Evolutionary conservation across 2,329 filamentous ascomycete genomes (phyloP), one percentile per base, ranked within the genome.

Genomic region (Xylaria multiplex): DNA sequence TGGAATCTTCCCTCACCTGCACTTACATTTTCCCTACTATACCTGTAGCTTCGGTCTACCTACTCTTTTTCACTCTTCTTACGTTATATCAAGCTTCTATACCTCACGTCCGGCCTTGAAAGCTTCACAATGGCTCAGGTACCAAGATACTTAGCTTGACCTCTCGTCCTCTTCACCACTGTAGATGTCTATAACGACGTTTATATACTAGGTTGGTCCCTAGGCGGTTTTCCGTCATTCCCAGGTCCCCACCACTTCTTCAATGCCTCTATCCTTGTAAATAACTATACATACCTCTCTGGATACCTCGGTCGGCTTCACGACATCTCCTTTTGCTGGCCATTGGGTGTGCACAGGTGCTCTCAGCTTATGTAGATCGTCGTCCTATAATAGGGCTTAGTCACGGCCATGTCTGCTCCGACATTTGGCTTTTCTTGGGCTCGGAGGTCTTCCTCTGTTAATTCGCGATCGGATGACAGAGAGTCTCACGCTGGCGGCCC

Each of bases 341-440:
- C 37, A 32, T 6, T 19, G 19, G 40, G 55, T 30, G 59, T 27
- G 40, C 46, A 14, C 40, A 13, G 49, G 42, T 57, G 48, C 43
- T 35, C 50, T 40, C 46, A 45, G 43, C 49, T 43, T 40, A 62
- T 61, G 57, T 53, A 59, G 49, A 59, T 59, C 43, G 22, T 43
- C 37, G 53, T 11, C n/a, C 22, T 16, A 50, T 61, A 55, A 45
- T n/a, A 43, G 58, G 9, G 22, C 45, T 19, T 43, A 58, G 16
- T 48, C 22, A 58, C 70, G 55, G 58, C 63, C 65, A 86, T 86
- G 84, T 83, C 84, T 55, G 81, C 79, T 67, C 79, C 83, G 3
- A 75, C 78, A 56, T 78, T 81, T 64, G 79, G 79, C 69, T 85
- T 85, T 76, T 79, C 83, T 9, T 86, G 84, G 82, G 78, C 82